Base-by-base conservation (phyloP, 108 stramenopile species). In the Schizochytrium sp. region DNA sequence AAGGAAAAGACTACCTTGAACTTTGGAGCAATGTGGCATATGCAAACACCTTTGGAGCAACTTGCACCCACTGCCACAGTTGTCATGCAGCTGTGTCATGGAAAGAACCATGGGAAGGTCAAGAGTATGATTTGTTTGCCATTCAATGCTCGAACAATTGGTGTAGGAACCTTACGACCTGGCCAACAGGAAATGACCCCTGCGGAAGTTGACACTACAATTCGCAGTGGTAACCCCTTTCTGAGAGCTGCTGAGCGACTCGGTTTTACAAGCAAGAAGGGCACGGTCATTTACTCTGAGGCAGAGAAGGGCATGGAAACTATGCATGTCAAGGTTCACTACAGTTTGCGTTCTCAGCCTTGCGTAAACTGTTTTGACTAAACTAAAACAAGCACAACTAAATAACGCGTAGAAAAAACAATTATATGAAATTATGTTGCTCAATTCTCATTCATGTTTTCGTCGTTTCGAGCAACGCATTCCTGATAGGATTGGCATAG, bases 1-100 rank as follows among this genome's bases (percentile, higher is more conserved):
- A 38, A 44, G 15, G 40, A n/a, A 13, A 83, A 49, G 50, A 55
- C 76, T 5, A 55, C n/a, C 55, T 40, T 83, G 1, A 49, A 55
- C 47, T 83, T 83, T 40, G 76, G 76, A 13, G 76, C 76, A 10
- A 83, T 83, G 76, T 83, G 76, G 76, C 47, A 83, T 1, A 83
- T 83, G 76, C 76, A 83, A 3, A 83, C 50, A 8, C 76, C 76
- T 5, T 28, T 83, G 17, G 76, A 83, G 76, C 76, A 83, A 40
- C 76, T 83, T 8, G 19, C 50, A 2, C 49, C 28, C 53, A n/a
- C 76, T 49, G 53, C 40, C 76, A 83, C 50, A 5, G 53, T 83
- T 19, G 53, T 83, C 0, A 17, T 83, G 8, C 76, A 83, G 53
- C 64, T 69, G 10, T 69, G 64, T 44, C 64, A 69, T 15, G 76